A percentile compares a stretch with the other conserved stretches of the same genome.
phyloP scores from a whole-genome alignment of 1,284 basidiomycete species.

The Sporisorium exsertum region DNA sequence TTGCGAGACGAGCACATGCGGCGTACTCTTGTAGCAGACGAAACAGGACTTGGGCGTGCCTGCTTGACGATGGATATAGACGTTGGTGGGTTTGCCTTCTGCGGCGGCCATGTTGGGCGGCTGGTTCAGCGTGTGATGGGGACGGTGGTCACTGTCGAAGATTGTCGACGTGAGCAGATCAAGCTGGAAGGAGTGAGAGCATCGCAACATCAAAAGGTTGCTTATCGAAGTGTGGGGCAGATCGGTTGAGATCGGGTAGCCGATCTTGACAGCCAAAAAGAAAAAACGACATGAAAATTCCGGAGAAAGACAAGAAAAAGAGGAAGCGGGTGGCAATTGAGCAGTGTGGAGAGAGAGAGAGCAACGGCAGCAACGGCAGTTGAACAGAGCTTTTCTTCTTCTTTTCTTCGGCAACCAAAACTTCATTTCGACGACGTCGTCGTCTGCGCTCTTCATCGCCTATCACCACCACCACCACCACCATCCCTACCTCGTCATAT shows the following conservation, averaged over 20 bases:
- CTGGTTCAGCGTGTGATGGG: not conserved
- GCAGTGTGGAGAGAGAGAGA: not conserved
- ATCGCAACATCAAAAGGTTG: not conserved
- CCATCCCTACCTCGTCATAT: not conserved
- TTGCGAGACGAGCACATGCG: slow-evolving; percentile 56
- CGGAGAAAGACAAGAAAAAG: not conserved
- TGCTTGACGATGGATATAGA: slow-evolving; percentile 59
- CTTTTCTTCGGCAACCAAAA: slow-evolving; percentile 2
- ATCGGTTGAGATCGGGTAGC: not conserved
- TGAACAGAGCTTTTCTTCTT: not conserved
- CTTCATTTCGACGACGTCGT: not conserved
- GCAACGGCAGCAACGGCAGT: not conserved
- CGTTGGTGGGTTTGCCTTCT: slow-evolving; percentile 39
- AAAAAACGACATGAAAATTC: not conserved
- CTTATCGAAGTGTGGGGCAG: not conserved
- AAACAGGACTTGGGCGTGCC: slow-evolving; percentile 54
- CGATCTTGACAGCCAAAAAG: not conserved
- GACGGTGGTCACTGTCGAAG: not conserved
- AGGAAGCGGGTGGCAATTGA: not conserved
- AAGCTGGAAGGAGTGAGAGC: not conserved
- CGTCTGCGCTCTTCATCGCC: not conserved
- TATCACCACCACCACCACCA: slow-evolving; percentile 8
- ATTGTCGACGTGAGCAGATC: not conserved
- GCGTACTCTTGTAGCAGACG: slow-evolving; percentile 52
- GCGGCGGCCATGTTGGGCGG: slow-evolving; percentile 5